Conservation (phyloP, 495 filamentous ascomycete genomes). For the Aspergillus bertholletiae region DNA sequence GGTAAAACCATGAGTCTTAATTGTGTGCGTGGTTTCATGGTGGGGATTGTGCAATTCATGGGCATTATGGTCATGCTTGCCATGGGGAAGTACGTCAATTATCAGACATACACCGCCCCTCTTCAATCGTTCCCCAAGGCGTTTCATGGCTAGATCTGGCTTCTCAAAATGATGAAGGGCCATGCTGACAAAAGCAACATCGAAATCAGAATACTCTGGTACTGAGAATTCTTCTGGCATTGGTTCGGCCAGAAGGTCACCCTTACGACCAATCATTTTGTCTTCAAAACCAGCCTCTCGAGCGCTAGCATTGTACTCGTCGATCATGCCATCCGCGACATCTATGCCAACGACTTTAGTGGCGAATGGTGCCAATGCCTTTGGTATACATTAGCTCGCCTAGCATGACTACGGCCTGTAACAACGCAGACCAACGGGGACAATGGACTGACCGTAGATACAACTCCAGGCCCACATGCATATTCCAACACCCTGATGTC, state of each 20-base stretch:
- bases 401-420: not conserved
- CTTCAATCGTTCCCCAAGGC: conserved; percentile 56
- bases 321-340: conserved; percentile 64
- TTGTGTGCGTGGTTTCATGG: conserved; percentile 28
- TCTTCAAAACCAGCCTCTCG: conserved; percentile 37
- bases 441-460: conserved; percentile 47
- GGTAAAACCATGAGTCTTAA: conserved; percentile 57
- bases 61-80: conserved; percentile 22
- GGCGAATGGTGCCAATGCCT: conserved; percentile 59
- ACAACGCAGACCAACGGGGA: too few species aligned
- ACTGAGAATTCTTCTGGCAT: conserved; percentile 36
- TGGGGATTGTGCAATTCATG: conserved; percentile 15
- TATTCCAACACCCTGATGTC: conserved; percentile 66
- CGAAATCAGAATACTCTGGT: conserved; percentile 55
- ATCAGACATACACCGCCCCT: conserved; percentile 62
- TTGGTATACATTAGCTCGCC: conserved; percentile 2
- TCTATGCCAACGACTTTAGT: conserved; percentile 62
- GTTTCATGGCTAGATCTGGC: conserved; percentile 49
- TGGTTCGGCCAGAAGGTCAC: conserved; percentile 49
- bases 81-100: conserved; percentile 55
- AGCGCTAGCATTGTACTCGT: conserved; percentile 49
- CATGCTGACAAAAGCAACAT: conserved; percentile 60
- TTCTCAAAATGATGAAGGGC: conserved; percentile 73
- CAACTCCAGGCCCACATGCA: conserved; percentile 67
- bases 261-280: conserved; percentile 55